Base-by-base conservation (phyloP, 2,329 filamentous ascomycete genomes). In the Hypoxylon sp. region DNA sequence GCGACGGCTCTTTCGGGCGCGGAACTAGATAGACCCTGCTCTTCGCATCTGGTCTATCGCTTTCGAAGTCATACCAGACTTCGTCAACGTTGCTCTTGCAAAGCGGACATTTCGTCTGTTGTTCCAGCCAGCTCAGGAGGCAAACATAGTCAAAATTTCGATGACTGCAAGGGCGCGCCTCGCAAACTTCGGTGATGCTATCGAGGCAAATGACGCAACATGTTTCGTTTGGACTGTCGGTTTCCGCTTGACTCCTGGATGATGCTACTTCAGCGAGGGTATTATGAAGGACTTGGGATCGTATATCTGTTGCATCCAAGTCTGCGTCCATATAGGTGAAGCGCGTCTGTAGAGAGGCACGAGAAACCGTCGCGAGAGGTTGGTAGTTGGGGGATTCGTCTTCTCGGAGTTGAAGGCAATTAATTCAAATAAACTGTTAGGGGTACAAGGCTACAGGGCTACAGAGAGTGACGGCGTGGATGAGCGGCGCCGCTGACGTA, bases 201-300 rank as follows among this genome's bases (percentile, higher is more conserved):
- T 95, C 92, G 67, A 98, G 89, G 79, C 94, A 98, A 79, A 98
- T 96, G 70, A 97, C 93, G 79, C 94, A 98, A 75, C 86, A 88
- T 69, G 86, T 82, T 56, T 78, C 75, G 65, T 78, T 75, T 42
- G 62, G 66, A 42, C 78, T 71, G 24, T 76, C 68, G n/a, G 51
- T 71, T 54, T 78, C 77, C 35, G 75, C 67, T n/a, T 74, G 75
- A 68, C 58, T 65, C n/a, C 70, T 70, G 78, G 74, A 69, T 78
- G 73, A 68, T n/a, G 73, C 73, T 62, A 78, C 67, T 64, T 85
- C 82, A 64, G 78, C 74, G 15, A 86, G 80, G 0, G 84, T 86
- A 50, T 75, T 80, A 48, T 82, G 81, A 29, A 86, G 76, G 8
- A 86, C 75, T 74, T 76, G 77, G 32, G 80, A 77, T 68, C 81